phyloP scores from a whole-genome alignment of 2,329 filamentous ascomycete genomes.

The Claviceps spartinae region DNA sequence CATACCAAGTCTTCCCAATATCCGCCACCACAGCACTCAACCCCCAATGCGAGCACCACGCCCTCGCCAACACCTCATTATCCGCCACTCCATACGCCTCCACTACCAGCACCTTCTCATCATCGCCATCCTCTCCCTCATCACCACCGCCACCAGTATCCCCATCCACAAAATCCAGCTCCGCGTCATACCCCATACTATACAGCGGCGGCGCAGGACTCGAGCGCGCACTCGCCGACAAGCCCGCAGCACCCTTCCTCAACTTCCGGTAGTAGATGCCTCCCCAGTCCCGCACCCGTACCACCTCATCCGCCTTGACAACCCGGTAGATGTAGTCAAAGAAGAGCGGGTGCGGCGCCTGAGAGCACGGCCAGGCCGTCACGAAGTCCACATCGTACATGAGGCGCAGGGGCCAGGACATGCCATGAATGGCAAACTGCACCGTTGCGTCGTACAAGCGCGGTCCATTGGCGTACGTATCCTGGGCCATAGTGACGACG shows the following conservation, averaged over 20 bases:
- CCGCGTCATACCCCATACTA: slow-evolving; percentile 9
- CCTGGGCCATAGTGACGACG: slow-evolving; percentile 16
- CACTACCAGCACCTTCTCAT: slow-evolving; percentile 55
- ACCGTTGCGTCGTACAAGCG: slow-evolving; percentile 46
- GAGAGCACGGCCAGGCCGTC: slow-evolving; percentile 48
- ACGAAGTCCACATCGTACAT: slow-evolving; percentile 54
- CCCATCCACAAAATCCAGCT: slow-evolving; percentile 9
- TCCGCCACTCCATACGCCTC: slow-evolving; percentile 61
- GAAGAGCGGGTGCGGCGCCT: slow-evolving; percentile 55
- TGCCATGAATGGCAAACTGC: slow-evolving; percentile 49
- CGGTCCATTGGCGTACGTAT: slow-evolving; percentile 18
- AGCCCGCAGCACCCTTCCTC: slow-evolving; percentile 3
- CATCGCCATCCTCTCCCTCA: slow-evolving; percentile 28
- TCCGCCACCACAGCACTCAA: slow-evolving; percentile 58
- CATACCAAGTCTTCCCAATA: slow-evolving; percentile 52
- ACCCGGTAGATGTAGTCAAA: slow-evolving; percentile 53
- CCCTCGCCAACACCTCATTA: slow-evolving; percentile 62
- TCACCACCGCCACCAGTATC: slow-evolving; percentile 35
- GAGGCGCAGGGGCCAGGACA: slow-evolving; percentile 49
- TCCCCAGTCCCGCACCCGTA: slow-evolving; percentile 54
- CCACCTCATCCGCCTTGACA: slow-evolving; percentile 50
- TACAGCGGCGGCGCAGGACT: slow-evolving; percentile 18
- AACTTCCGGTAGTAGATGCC: slow-evolving; percentile 23
- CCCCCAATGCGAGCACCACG: slow-evolving; percentile 68
- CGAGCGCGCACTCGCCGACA: slow-evolving; percentile 19